Evolutionary conservation across 2,329 filamentous ascomycete genomes (phyloP), one percentile per base, ranked within the genome.

Genomic region (Fusarium subglutinans): DNA sequence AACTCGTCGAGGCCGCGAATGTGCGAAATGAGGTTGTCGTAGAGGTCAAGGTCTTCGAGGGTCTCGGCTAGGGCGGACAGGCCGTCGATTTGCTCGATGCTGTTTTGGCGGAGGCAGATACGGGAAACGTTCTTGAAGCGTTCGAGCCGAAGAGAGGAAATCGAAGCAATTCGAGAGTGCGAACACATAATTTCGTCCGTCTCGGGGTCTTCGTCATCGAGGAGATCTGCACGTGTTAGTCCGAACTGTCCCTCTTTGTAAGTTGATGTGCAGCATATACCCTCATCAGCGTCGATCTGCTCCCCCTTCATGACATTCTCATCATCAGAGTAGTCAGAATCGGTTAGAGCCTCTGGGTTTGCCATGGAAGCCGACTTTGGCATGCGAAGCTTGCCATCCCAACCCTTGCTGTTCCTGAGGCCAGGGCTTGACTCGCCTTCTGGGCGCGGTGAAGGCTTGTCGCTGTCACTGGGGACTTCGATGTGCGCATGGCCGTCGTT

Each of bases 1-100:
- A 98, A 90, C 51, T 90, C 87, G 61, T 98, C 95, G 51, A 99
- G 88, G 37, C 94, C 94, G 75, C 92, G 91, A 82, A 98, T 90
- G 82, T 97, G 95, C 17, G 91, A 90, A 77, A 99, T 95, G 24
- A 97, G 88, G 83, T 99, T 99, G 84, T 99, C 96, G 86, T 99
- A 99, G 68, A 99, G 89, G 79, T 99, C 96, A 57, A 99, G 89
- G 69, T 99, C 96, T 78, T 90, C 85, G 45, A 99, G 86, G 2
- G 90, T 94, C 5, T 85, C 80, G 40, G 90, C 90, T 60, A 97
- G 84, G 41, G 83, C 83, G 8, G 88, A 86, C 9, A 98, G 90
- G 14, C 96, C 91, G 37, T 94, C 90, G 81, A 98, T 93, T 55
- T 90, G 86, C 73, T 93, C 88, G 80, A 99, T 96, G 76, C 90